Evolutionary conservation across 2,329 filamentous ascomycete genomes (phyloP), one percentile per base, ranked within the genome.

Genomic region (Didymella glomerata): DNA sequence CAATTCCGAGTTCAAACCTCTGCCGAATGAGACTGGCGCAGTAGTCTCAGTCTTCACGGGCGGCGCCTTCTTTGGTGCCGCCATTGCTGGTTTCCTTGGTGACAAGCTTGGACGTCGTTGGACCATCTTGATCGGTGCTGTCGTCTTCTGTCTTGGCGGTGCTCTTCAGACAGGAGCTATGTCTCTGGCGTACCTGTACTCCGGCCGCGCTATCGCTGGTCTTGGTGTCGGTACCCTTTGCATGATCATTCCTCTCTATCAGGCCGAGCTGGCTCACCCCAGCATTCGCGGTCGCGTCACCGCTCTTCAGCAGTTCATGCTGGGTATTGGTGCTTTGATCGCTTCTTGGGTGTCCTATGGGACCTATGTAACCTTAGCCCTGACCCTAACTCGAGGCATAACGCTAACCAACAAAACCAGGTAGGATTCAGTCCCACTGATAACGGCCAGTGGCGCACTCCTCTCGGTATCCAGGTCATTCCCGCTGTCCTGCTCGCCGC

Each of bases 11-110:
- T 83, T 83, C 72, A 69, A 77, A 0, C 77, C 80, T 0, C 73
- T 61, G 28, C 60, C 70, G 9, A 71, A 78, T 62, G 77, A 82
- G 53, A 88, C 83, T 36, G 90, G 89, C 52, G 85, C 89, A 3
- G 88, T 92, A 0, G 90, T 93, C 1, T 90, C 89, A 1, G 83
- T 93, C 59, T 93, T 94, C 75, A 94, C 91, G 0, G 89, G 84
- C 2, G 87, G 90, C 44, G 90, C 90, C 22, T 92, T 92, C 77
- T 84, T 90, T 63, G 90, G 90, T 9, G 87, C 90, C 25, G 79
- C 80, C 30, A 78, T 86, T 34, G 90, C 87, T 38, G 91, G 90
- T 60, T 83, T 85, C 1, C 68, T 79, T 34, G 87, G 88, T 62
- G 87, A 93, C 72, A 80, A 73, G 55, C 76, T 92, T 2, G 91